These are phyloP conservation scores for Lentinula boryana DNA, from an alignment of 768 basidiomycete genomes.

Conservation along the genomic window DNA sequence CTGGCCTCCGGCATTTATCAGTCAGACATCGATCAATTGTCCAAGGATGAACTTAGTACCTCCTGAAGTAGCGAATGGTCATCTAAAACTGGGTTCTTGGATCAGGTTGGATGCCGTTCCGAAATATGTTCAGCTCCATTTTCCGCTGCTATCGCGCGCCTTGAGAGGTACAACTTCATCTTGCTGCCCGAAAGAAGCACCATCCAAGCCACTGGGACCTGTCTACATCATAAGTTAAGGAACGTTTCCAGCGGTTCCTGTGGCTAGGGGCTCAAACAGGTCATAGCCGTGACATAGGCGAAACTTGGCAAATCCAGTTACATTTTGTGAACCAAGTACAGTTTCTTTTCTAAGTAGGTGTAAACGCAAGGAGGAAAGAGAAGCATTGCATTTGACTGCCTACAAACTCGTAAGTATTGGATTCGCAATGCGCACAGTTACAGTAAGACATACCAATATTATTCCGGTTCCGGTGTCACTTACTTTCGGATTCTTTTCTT, in stretches of 20 bases:
- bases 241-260: neutral
- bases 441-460: neutral
- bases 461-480: neutral
- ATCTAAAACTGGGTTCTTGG: neutral
- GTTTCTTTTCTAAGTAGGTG: neutral
- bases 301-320: neutral
- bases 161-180: neutral
- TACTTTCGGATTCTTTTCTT: conserved; percentile 1
- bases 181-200: neutral
- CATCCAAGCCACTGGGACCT: neutral
- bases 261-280: neutral
- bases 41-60: neutral
- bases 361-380: neutral
- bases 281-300: neutral
- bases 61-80: neutral
- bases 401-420: neutral
- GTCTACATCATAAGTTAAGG: neutral
- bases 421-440: neutral
- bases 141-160: conserved; percentile 1
- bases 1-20: neutral
- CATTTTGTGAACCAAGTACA: neutral
- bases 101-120: neutral
- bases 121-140: neutral
- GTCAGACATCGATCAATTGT: neutral
- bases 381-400: neutral